A percentile compares a stretch with the other conserved stretches of the same genome.
Evolutionary conservation across 2,329 filamentous ascomycete genomes (phyloP).

Genomic region (Fusarium stilboides): DNA sequence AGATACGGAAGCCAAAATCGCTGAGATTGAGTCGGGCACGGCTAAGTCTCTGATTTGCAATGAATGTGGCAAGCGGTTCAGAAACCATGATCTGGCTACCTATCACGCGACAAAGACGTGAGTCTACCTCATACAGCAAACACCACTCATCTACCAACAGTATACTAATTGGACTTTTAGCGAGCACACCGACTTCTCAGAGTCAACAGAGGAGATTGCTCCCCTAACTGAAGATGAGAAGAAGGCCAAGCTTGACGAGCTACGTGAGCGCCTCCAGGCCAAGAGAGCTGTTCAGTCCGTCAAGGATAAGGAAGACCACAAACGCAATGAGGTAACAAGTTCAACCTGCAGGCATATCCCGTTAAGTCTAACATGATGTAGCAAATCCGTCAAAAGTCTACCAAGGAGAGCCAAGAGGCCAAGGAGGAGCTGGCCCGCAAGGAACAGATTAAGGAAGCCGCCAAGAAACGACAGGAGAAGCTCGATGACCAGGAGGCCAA

Average conservation of each 20-base stretch:
- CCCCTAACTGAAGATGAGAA: constrained; percentile 95
- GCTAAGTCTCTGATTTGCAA: constrained; percentile 92
- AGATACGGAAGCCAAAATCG: constrained; percentile 68
- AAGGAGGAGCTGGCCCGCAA: constrained; percentile 92
- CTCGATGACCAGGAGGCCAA: constrained; percentile 87
- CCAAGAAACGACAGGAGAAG: constrained; percentile 90
- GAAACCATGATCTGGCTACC: constrained; percentile 84
- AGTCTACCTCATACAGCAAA: constrained; percentile 46
- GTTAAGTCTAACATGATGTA: constrained; percentile 46
- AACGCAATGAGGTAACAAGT: constrained; percentile 81
- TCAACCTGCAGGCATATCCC: accelerated
- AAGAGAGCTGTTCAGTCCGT: constrained; percentile 79
- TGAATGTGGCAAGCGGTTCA: constrained; percentile 93
- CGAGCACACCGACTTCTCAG: constrained; percentile 90
- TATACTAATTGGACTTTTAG: constrained; percentile 55
- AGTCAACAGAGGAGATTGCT: constrained; percentile 93
- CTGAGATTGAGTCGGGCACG: constrained; percentile 78
- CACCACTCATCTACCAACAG: neutral
- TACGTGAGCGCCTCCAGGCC: constrained; percentile 78
- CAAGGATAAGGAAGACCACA: constrained; percentile 84
- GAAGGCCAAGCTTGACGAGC: constrained; percentile 81
- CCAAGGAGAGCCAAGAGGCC: constrained; percentile 87
- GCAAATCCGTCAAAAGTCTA: constrained; percentile 86
- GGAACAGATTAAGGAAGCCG: constrained; percentile 92
- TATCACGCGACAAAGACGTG: constrained; percentile 92